Evolutionary conservation across 2,329 filamentous ascomycete genomes (phyloP), one percentile per base, ranked within the genome.

Genomic region (Aspergillus sp.): DNA sequence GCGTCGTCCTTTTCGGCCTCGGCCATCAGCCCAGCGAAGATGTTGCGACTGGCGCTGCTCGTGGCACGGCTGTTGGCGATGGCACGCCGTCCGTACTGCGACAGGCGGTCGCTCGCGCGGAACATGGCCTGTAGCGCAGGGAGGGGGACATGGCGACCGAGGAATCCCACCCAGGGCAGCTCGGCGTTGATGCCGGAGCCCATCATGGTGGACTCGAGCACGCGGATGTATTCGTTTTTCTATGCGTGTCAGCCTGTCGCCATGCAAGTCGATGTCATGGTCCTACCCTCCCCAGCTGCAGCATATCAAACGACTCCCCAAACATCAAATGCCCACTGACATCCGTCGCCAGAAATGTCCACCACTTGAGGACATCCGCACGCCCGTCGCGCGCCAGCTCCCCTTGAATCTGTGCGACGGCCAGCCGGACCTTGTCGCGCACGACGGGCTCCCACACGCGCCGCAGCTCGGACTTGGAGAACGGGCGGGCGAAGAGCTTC

Each of bases 301-400:
- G 56, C 64, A 77, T 76, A 0, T 65, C 60, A 51, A 82, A 81
- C 1, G 76, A 76, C 34, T 80, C 74, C 0, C 80, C 79, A 61
- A 83, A 83, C 2, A 70, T 74, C 7, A 83, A 62, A 45, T 80
- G 69, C 0, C 72, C 76, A 45, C 80, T 77, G 0, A 79, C 64
- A 59, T 83, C 81, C 0, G 78, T 79, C 0, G 78, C 66, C 66
- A 81, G 72, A 47, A 79, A 80, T 5, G 73, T 66, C 64, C 70
- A 77, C 79, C 79, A 83, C 52, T 80, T 80, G 41, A 73, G 64
- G 0, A 81, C 60, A 54, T 82, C 76, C 0, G 64, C 66, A 2
- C 52, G 62, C 1, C 73, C 68, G 2, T 47, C 44, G n/a, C 47
- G 58, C 62, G 71, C 54, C 59, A 72, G 69, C 49, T 81, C 77